Conservation (phyloP, 2,329 filamentous ascomycete species). For the Nigrograna mackinnonii region DNA sequence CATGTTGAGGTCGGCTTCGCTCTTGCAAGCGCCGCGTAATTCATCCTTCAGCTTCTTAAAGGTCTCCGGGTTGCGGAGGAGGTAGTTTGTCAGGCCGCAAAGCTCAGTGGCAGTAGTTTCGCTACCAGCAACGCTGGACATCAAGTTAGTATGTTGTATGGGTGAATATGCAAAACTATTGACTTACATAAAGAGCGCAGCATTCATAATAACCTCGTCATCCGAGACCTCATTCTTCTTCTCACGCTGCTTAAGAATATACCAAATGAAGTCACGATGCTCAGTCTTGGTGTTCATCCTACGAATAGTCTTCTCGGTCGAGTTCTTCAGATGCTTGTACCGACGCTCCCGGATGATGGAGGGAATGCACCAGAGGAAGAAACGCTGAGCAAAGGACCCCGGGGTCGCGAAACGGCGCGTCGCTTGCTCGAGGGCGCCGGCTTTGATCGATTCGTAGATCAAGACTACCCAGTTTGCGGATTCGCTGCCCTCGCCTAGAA, state of each 20-base stretch:
- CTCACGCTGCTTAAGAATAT: slow-evolving; percentile 33
- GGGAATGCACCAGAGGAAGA: slow-evolving; percentile 34
- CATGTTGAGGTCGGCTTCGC: slow-evolving; percentile 36
- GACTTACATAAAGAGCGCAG: slow-evolving; percentile 31
- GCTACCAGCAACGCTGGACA: slow-evolving; percentile 31
- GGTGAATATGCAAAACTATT: not conserved
- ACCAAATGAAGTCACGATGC: slow-evolving; percentile 40
- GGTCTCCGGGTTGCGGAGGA: slow-evolving; percentile 28
- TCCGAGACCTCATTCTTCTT: slow-evolving; percentile 39
- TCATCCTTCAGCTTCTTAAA: slow-evolving; percentile 28
- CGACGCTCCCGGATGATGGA: slow-evolving; percentile 27
- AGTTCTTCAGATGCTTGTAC: slow-evolving; percentile 29
- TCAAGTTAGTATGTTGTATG: not conserved
- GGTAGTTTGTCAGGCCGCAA: slow-evolving; percentile 32
- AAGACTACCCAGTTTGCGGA: slow-evolving; percentile 38
- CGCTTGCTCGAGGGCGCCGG: slow-evolving; percentile 33
- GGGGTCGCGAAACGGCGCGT: slow-evolving; percentile 30
- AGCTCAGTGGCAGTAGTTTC: slow-evolving; percentile 39
- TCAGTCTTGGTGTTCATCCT: slow-evolving; percentile 31
- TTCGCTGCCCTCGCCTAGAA: slow-evolving; percentile 29
- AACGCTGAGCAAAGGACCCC: slow-evolving; percentile 22
- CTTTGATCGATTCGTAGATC: slow-evolving; percentile 39
- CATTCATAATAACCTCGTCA: slow-evolving; percentile 36
- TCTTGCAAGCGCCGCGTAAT: slow-evolving; percentile 26
- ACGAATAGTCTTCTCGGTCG: slow-evolving; percentile 31